Evolutionary conservation across 169 alveolate genomes (phyloP).

Genomic region (Eimeria sp.): DNA sequence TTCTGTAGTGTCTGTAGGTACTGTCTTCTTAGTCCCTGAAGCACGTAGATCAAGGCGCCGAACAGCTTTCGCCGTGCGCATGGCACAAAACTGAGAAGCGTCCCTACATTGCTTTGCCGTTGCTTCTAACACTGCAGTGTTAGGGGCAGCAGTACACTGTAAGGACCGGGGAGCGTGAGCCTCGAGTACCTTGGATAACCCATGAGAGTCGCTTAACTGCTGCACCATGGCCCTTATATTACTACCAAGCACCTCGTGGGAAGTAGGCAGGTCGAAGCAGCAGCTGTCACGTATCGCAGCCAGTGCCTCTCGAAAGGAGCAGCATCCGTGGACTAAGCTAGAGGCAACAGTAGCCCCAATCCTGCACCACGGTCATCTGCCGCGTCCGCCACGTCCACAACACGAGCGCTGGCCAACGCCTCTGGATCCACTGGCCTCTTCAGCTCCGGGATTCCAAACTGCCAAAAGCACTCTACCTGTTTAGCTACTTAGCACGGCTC

Average conservation of each 20-base stretch:
- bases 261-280: neutral
- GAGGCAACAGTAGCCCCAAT: constrained; percentile 23
- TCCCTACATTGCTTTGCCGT: constrained; percentile 10
- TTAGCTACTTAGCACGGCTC: constrained; percentile 57
- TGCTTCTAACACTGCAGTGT: constrained; percentile 20
- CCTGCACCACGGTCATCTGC: constrained; percentile 33
- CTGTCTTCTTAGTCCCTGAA: constrained; percentile 10
- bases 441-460: constrained; percentile 46
- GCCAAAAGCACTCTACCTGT: constrained; percentile 78
- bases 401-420: constrained; percentile 64
- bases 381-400: constrained; percentile 67
- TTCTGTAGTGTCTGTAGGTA: neutral
- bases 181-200: neutral
- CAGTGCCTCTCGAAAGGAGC: neutral
- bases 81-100: constrained; percentile 6
- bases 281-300: neutral
- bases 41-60: constrained; percentile 30
- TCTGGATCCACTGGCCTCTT: constrained; percentile 53
- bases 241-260: constrained; percentile 7
- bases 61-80: constrained; percentile 31
- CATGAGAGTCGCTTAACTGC: constrained; percentile 15
- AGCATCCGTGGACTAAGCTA: neutral
- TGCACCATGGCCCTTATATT: neutral
- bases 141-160: neutral
- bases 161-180: neutral